Evolutionary conservation across 208 protist species (phyloP).

Genomic region (Trypanosoma mega): DNA sequence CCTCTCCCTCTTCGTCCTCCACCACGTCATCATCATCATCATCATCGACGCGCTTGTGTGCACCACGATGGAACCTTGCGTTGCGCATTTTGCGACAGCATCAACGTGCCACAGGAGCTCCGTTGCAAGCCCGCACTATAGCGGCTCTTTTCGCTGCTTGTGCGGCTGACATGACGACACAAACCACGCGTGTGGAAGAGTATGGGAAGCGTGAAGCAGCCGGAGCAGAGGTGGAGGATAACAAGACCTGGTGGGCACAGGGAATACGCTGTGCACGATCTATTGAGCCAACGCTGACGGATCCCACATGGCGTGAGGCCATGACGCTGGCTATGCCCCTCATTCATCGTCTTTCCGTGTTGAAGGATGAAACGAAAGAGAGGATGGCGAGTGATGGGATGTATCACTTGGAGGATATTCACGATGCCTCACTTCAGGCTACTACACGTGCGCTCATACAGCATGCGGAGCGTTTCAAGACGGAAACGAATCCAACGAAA

Average conservation of each 20-base stretch:
- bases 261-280: constrained; percentile 18
- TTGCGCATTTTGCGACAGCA: constrained; percentile 29
- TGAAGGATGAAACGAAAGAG: neutral
- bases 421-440: constrained; percentile 19
- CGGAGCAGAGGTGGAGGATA: too few species aligned
- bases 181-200: neutral
- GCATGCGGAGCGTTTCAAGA: neutral
- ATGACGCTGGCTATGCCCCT: constrained; percentile 11
- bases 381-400: neutral
- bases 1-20: too few species aligned
- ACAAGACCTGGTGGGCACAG: constrained; percentile 24
- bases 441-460: constrained; percentile 20
- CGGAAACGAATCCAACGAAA: neutral
- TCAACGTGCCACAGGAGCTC: constrained; percentile 10
- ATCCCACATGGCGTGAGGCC: constrained; percentile 11
- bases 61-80: constrained; percentile 26
- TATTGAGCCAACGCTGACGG: constrained; percentile 18
- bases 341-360: neutral
- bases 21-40: too few species aligned
- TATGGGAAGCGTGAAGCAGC: too few species aligned
- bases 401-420: constrained; percentile 19
- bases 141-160: constrained; percentile 26
- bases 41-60: neutral
- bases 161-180: constrained; percentile 9
- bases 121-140: constrained; percentile 12